Conservation (phyloP, 2,329 filamentous ascomycete species). For the Coleophoma eucalyptorum region DNA sequence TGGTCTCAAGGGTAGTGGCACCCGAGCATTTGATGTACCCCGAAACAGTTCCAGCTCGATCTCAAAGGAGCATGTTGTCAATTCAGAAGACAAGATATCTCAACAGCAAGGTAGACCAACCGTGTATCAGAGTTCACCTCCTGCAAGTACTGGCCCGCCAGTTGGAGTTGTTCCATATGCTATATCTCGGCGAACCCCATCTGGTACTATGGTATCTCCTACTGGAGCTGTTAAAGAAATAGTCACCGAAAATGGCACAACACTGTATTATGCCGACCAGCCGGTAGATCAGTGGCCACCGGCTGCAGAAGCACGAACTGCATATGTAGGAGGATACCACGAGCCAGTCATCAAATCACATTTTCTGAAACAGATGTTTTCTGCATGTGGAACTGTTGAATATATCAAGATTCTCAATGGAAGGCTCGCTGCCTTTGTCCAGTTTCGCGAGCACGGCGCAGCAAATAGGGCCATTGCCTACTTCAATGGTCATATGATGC, state of each 20-base stretch:
- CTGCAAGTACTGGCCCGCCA: not conserved
- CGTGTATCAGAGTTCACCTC: not conserved
- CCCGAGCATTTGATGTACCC: too few relatives aligned
- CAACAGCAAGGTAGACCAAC: too few relatives aligned
- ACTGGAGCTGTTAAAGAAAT: not conserved
- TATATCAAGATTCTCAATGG: not conserved
- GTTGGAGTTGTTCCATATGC: not conserved
- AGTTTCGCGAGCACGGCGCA: not conserved
- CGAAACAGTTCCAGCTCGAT: too few relatives aligned
- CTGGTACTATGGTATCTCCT: not conserved
- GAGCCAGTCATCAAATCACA: not conserved
- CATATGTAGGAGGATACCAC: not conserved
- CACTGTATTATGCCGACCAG: not conserved
- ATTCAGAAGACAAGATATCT: too few relatives aligned
- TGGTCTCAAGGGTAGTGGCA: too few relatives aligned
- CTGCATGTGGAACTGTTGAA: not conserved
- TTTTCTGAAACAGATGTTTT: not conserved
- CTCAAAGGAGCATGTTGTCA: too few relatives aligned
- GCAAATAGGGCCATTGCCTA: not conserved
- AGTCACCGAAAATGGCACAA: not conserved
- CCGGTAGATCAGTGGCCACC: not conserved
- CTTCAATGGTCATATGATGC: not conserved
- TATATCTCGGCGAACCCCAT: not conserved
- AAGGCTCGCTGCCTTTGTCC: not conserved
- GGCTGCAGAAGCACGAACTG: not conserved